Base-by-base conservation (phyloP, 768 basidiomycete species). In the Naganishia friedmannii region DNA sequence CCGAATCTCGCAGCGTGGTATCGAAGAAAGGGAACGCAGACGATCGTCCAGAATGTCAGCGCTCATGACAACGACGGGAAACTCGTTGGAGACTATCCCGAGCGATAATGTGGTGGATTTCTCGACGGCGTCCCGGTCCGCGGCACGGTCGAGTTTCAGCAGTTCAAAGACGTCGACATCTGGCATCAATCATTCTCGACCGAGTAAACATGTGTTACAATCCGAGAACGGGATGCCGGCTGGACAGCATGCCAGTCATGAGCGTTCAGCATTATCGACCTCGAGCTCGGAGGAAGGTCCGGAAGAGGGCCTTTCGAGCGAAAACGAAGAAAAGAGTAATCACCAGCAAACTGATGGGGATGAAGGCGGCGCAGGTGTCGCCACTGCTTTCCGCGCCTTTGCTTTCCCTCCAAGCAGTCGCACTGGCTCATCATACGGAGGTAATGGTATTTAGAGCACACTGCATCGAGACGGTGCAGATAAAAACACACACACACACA, bases 41-140 rank as follows among this genome's bases (percentile, higher is more conserved):
- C 60, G 60, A 6, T 63, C 60, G n/a, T 63, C 60, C 5, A n/a
- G 60, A 13, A 45, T 63, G 60, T 63, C 60, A 1, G 37, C 60
- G 26, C 42, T 63, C 4, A 42, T 29, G 21, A 23, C 39, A 9
- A 26, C 60, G 23, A n/a, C 37, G 37, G 37, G 39, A 10, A 63
- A 63, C 42, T 19, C 60, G 23, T 15, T 63, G 23, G 60, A 63
- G 42, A 63, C 60, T 4, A 63, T 63, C 13, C 60, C 60, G 3
- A 63, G 60, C 39, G 60, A 63, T 23, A 29, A 63, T 29, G 60
- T 63, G 9, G 60, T 63, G 8, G 60, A 63, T 29, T 63, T 63
- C 29, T 63, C 60, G 23, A 8, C 48, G n/a, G 23, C 60, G 42
- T 2, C 13, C 10, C 39, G 37, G 5, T 42, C 37, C n/a, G 6